Base-by-base conservation (phyloP, 2,329 filamentous ascomycete genomes). In the Zelopaecilomyces penicillatus region DNA sequence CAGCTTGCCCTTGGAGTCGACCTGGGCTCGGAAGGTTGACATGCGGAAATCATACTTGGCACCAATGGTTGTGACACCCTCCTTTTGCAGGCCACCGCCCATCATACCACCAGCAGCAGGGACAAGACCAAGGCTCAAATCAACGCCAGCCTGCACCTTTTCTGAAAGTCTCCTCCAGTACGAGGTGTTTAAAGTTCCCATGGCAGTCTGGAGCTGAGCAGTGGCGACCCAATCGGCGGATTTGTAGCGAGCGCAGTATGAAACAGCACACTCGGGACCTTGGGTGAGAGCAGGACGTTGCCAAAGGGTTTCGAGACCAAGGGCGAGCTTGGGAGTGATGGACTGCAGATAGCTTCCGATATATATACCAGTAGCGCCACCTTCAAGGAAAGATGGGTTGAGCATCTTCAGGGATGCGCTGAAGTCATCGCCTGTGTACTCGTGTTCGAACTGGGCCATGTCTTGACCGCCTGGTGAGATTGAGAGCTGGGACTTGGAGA, bases 11-110 rank as follows among this genome's bases (percentile, higher is more conserved):
- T 87, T 83, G 60, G 89, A 94, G 70, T 98, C 93, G 57, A 97
- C 78, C 71, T 98, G 93, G 37, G 91, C 93, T 54, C 91, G 83
- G 82, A 96, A 95, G 41, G 88, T 93, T 44, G 87, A 93, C 71
- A 89, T 87, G 62, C 87, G 81, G 80, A 98, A 98, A 66, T 96
- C 91, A 70, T 98, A 98, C 71, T 98, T 98, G 64, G 89, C 87
- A 59, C 91, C 93, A 58, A 97, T 78, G 44, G 90, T 88, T 43
- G 94, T 90, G 50, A 87, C 78, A 45, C 93, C 93, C 66, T 98
- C 90, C 67, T 89, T 91, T 65, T 83, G 79, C 43, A 83, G 65
- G 39, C 81, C 81, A 48, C 76, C 80, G 58, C 87, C 87, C 81
- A 93, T 89, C 67, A 87, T 70, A 51, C 80, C 78, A 42, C 78